Evolutionary conservation across 768 basidiomycete genomes (phyloP).

Genomic region (Candolleomyces efflorescens): DNA sequence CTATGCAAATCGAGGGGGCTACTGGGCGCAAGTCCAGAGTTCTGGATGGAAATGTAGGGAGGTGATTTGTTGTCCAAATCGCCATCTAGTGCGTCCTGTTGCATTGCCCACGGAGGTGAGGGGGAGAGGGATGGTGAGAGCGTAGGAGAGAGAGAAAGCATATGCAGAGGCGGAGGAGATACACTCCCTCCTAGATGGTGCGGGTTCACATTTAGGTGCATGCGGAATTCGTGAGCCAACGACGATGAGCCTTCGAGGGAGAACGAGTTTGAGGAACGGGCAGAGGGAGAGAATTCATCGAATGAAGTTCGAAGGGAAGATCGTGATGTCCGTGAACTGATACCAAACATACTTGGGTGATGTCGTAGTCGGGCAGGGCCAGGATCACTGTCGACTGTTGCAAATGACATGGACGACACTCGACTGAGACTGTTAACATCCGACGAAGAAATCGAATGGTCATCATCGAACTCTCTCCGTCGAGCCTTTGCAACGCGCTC

Average conservation of each 20-base stretch:
- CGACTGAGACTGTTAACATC: constrained; percentile 74
- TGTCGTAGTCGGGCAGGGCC: constrained; percentile 66
- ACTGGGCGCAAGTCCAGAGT: constrained; percentile 33
- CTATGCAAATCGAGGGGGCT: constrained; percentile 52
- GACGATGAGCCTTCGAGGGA: constrained; percentile 61
- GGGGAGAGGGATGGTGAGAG: constrained; percentile 44
- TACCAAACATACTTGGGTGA: constrained; percentile 53
- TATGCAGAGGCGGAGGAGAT: constrained; percentile 75
- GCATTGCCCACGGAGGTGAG: constrained; percentile 51
- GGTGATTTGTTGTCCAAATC: constrained; percentile 33
- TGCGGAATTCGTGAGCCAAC: constrained; percentile 71
- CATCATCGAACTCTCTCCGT: constrained; percentile 82
- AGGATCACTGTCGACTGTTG: constrained; percentile 84
- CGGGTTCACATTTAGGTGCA: constrained; percentile 65
- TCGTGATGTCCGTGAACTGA: constrained; percentile 73
- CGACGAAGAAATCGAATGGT: constrained; percentile 87
- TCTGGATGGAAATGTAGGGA: constrained; percentile 25
- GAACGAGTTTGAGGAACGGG: constrained; percentile 76
- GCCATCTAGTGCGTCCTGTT: constrained; percentile 34
- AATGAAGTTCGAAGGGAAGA: constrained; percentile 73
- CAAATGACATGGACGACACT: constrained; percentile 76
- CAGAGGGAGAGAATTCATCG: constrained; percentile 69
- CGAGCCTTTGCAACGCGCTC: constrained; percentile 74
- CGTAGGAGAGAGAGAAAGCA: constrained; percentile 67
- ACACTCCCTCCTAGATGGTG: constrained; percentile 59